Evolutionary conservation across 2,329 filamentous ascomycete genomes (phyloP), one percentile per base, ranked within the genome.

Genomic region (Pseudodiploospora longispora): DNA sequence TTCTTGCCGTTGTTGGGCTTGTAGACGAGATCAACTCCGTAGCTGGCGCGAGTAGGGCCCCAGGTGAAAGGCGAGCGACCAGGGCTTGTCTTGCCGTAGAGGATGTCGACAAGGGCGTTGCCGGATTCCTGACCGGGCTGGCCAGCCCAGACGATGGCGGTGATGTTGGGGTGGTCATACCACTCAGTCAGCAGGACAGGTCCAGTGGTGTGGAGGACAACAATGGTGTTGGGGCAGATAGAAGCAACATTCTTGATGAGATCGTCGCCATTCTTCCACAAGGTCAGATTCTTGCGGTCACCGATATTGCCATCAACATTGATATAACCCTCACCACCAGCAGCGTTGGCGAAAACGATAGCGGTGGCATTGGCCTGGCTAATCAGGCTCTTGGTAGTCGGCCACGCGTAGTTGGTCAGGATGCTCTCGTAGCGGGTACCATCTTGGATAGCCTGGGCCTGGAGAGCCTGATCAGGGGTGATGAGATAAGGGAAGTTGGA

Each of bases 211-310:
- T 97, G 91, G 47, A 97, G 83, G 46, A 96, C 80, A 10, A 97
- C 87, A 47, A 97, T 84, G 9, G 89, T 95, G 74, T 96, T 95
- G 68, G 83, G 81, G 72, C 84, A 90, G 49, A 80, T 60, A 6
- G 80, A 73, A 1, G 87, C 82, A 8, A 95, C 87, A 39, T 85
- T 88, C 64, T 85, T 76, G 65, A 97, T 85, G 44, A 97, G 68
- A 1, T 76, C 73, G 42, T 97, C 88, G 35, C 87, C 90, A 47
- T 82, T 76, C 48, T 83, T 74, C 91, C 91, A 97, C 0, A 95
- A 72, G 0, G 89, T 95, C 33, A 98, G 72, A 66, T 98, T 96
- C 57, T 90, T 89, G 42, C 93, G 83, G 63, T 97, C 91, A 46
- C 93, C 93, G 47, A 75, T 70, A 61, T 96, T 96, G 43, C 80